Percentiles rank a stretch among this genome's conserved stretches.
phyloP scores from a whole-genome alignment of 2,329 filamentous ascomycete species.

The Fusarium falciforme region DNA sequence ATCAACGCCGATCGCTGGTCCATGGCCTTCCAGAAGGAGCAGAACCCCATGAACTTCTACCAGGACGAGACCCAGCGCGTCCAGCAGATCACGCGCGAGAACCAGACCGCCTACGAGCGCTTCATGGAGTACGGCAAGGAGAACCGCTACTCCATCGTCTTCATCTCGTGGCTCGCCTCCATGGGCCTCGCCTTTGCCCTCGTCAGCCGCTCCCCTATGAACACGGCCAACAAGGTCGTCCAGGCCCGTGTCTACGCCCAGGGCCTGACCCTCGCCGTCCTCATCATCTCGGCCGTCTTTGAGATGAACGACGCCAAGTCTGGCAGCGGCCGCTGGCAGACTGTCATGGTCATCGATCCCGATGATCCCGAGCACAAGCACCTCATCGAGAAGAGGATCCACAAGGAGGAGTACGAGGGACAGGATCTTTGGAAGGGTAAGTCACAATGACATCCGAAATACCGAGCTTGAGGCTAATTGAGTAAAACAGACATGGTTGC shows the following conservation, averaged over 20 bases:
- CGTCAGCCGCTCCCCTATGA: constrained; percentile 81
- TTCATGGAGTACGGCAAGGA: constrained; percentile 79
- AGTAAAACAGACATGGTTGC: constrained; percentile 77
- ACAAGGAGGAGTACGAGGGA: constrained; percentile 87
- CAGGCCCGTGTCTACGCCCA: constrained; percentile 96
- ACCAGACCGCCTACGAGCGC: constrained; percentile 69
- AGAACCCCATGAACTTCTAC: constrained; percentile 76
- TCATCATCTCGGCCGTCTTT: constrained; percentile 84
- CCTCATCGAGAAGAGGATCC: constrained; percentile 86
- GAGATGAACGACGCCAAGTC: constrained; percentile 82
- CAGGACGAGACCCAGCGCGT: constrained; percentile 71
- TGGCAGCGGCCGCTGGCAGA: constrained; percentile 85
- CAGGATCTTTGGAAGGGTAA: constrained; percentile 93
- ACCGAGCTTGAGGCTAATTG: constrained; percentile 13
- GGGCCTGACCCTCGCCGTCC: constrained; percentile 84
- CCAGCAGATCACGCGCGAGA: constrained; percentile 63
- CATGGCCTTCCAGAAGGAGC: constrained; percentile 73
- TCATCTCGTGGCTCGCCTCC: constrained; percentile 81
- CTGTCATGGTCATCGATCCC: constrained; percentile 82
- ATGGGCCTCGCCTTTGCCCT: constrained; percentile 81
- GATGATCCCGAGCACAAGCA: constrained; percentile 86
- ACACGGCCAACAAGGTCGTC: constrained; percentile 85
- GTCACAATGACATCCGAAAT: constrained; percentile 39
- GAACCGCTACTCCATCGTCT: constrained; percentile 89
- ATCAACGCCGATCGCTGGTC: constrained; percentile 82